These are phyloP conservation scores for Diversispora eburnea DNA, from an alignment of 192 early-diverging fungal genomes.

Conservation along the genomic window DNA sequence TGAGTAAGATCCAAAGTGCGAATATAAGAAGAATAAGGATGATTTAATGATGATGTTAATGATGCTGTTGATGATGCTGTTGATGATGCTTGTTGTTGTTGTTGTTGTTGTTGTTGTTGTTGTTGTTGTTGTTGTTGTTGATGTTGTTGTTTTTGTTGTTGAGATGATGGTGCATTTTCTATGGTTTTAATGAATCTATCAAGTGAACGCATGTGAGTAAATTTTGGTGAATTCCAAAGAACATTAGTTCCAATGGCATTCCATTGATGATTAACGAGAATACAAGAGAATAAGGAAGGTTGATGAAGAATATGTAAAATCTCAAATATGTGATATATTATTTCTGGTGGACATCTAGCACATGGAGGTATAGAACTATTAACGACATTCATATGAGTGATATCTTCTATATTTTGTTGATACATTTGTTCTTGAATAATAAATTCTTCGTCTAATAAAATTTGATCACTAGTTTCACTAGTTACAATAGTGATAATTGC, in stretches of 20 bases:
- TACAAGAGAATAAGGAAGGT: conserved; percentile 24
- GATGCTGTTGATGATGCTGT: conserved; percentile 12
- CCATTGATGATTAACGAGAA: conserved; percentile 27
- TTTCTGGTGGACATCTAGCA: conserved; percentile 23
- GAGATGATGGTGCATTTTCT: conserved; percentile 16
- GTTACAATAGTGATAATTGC: conserved; percentile 11
- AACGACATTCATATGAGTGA: not conserved
- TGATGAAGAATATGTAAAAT: conserved; percentile 19
- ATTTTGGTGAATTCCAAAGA: conserved; percentile 25
- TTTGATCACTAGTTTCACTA: not conserved
- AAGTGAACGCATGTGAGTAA: conserved; percentile 28
- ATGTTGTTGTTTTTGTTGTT: not conserved
- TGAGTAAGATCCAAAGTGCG: conserved; percentile 22
- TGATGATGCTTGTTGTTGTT: not conserved
- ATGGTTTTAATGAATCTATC: conserved; percentile 28
- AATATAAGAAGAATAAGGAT: conserved; percentile 23
- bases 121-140: not conserved
- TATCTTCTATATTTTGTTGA: not conserved
- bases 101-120: not conserved
- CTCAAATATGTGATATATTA: conserved; percentile 21
- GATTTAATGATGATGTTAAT: not conserved
- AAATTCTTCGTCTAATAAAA: not conserved
- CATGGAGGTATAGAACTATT: conserved; percentile 24
- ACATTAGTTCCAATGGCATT: conserved; percentile 22
- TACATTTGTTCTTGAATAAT: not conserved